Conservation (phyloP, 192 early-diverging fungal genomes). For the Martensiomyces pterosporus region DNA sequence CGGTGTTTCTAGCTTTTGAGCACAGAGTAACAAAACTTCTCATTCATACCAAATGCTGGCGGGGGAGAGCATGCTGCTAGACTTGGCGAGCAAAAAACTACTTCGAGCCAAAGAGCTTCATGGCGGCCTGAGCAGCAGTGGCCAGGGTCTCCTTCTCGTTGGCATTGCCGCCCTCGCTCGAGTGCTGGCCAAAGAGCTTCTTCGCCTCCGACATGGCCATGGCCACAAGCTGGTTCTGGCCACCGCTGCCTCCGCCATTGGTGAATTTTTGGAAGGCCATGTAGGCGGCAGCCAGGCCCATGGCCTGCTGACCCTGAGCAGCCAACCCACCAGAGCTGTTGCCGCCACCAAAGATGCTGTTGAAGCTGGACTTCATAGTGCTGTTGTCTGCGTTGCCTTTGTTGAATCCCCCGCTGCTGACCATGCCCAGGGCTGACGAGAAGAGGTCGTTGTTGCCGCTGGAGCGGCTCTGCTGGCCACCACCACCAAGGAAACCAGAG, state of each 20-base stretch:
- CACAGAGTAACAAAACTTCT: background rate
- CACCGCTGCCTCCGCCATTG: constrained; percentile 4
- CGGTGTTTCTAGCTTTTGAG: background rate
- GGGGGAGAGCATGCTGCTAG: too few species aligned
- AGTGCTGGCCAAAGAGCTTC: constrained; percentile 39
- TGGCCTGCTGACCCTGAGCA: constrained; percentile 25
- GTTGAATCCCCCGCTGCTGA: constrained; percentile 29
- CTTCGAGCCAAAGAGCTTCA: constrained; percentile 34
- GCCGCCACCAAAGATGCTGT: constrained; percentile 9
- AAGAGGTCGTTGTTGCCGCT: constrained; percentile 21
- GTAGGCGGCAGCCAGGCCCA: constrained; percentile 44
- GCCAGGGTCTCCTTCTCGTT: constrained; percentile 44
- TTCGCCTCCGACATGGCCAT: constrained; percentile 45
- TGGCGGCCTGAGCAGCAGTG: constrained; percentile 42
- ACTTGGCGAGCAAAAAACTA: too few species aligned
- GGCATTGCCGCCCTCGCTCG: constrained; percentile 26
- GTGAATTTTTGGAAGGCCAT: constrained; percentile 40
- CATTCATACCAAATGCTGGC: constrained; percentile 2
- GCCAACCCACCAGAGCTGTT: constrained; percentile 4
- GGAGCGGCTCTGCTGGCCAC: constrained; percentile 1
- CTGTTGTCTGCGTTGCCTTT: constrained; percentile 25
- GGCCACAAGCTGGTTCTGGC: constrained; percentile 35
- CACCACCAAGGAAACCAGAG: constrained; percentile 20
- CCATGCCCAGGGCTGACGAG: constrained; percentile 28
- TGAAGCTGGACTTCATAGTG: constrained; percentile 30